Percentiles rank a stretch among this genome's conserved stretches.
Conservation (phyloP, 768 basidiomycete species). For the Astraeus odoratus region DNA sequence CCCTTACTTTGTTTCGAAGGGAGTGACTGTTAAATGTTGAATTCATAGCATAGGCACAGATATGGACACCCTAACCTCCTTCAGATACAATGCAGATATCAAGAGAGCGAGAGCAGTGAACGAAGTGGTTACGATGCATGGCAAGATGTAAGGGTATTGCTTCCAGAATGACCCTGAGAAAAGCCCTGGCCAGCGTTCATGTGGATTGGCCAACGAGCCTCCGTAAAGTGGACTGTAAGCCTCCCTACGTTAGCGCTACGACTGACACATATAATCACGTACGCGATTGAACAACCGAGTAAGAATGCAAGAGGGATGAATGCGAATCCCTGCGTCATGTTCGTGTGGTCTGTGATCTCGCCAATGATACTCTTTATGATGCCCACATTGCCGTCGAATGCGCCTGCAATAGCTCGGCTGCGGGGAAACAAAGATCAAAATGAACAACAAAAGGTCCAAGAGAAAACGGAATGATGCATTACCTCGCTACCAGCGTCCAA, state of each 20-base stretch:
- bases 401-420: slow-evolving; percentile 30
- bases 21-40: not conserved
- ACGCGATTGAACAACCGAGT: slow-evolving; percentile 26
- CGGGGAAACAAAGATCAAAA: slow-evolving; percentile 26
- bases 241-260: slow-evolving; percentile 52
- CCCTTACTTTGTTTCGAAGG: not conserved
- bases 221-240: slow-evolving; percentile 58
- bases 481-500: slow-evolving; percentile 39
- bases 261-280: slow-evolving; percentile 33
- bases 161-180: slow-evolving; percentile 60
- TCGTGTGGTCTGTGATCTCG: slow-evolving; percentile 43
- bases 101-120: slow-evolving; percentile 46
- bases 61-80: slow-evolving; percentile 35
- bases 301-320: slow-evolving; percentile 24
- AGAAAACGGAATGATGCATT: too few species aligned
- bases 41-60: not conserved
- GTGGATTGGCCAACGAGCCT: slow-evolving; percentile 55
- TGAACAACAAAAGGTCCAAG: slow-evolving; percentile 1
- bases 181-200: slow-evolving; percentile 53
- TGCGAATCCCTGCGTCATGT: slow-evolving; percentile 30
- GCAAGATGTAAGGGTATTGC: slow-evolving; percentile 66
- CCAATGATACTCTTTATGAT: slow-evolving; percentile 70
- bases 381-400: slow-evolving; percentile 35
- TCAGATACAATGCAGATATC: slow-evolving; percentile 43
- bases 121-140: slow-evolving; percentile 57